Evolutionary conservation across 2,329 filamentous ascomycete species (phyloP).

Genomic region (Pyricularia grisea): DNA sequence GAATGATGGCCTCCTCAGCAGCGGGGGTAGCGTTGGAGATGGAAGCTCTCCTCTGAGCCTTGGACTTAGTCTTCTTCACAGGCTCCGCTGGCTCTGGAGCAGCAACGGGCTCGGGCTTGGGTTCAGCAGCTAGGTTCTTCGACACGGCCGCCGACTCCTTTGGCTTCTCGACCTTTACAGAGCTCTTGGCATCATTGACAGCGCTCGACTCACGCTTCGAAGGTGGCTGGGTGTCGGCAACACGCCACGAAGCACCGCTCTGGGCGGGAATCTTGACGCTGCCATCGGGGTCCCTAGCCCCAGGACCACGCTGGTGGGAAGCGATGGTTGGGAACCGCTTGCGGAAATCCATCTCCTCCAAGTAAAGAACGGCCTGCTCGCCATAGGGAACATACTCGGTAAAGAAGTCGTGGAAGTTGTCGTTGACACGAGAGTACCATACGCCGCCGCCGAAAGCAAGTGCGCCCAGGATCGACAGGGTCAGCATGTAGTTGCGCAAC

Average conservation of each 20-base stretch:
- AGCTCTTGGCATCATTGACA: constrained; percentile 23
- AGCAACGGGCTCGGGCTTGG: constrained; percentile 9
- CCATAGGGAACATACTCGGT: constrained; percentile 93
- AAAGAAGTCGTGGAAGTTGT: constrained; percentile 98
- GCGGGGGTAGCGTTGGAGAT: neutral
- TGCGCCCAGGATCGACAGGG: constrained; percentile 65
- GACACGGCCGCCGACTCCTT: constrained; percentile 16
- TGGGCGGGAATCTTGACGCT: constrained; percentile 76
- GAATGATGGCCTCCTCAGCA: constrained; percentile 11
- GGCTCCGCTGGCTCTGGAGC: neutral
- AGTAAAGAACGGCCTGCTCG: constrained; percentile 88
- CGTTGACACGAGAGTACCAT: constrained; percentile 85
- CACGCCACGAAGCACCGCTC: constrained; percentile 75
- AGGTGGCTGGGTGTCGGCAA: constrained; percentile 49
- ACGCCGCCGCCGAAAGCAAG: constrained; percentile 80
- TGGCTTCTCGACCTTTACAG: constrained; percentile 13
- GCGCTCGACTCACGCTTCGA: constrained; percentile 53
- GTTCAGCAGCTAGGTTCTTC: constrained; percentile 5
- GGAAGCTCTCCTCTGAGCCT: constrained; percentile 18
- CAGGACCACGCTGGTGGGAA: constrained; percentile 18
- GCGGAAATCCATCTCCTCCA: constrained; percentile 90
- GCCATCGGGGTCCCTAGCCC: constrained; percentile 47
- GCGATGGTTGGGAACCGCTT: constrained; percentile 60
- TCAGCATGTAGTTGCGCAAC: constrained; percentile 68
- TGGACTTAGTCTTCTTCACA: constrained; percentile 1